These are phyloP conservation scores for Collariella sp. DNA, from an alignment of 495 filamentous ascomycete species.

Conservation along the genomic window DNA sequence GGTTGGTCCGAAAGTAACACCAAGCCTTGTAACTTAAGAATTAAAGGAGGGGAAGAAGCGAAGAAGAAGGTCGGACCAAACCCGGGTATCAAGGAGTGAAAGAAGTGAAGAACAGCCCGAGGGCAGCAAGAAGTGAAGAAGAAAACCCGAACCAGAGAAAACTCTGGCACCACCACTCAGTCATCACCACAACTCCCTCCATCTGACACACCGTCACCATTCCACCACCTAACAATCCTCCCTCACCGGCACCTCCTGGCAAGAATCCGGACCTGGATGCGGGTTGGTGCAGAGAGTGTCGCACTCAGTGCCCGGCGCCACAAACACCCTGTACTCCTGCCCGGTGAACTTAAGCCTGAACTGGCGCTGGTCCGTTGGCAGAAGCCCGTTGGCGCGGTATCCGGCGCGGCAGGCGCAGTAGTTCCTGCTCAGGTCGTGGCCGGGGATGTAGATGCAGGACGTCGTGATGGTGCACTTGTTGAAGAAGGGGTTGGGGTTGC, in stretches of 20 bases:
- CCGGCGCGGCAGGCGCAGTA: constrained; percentile 21
- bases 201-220: not conserved
- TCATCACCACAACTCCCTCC: not conserved
- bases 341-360: constrained; percentile 15
- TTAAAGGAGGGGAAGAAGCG: no score
- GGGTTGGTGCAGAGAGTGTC: constrained; percentile 16
- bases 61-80: no score
- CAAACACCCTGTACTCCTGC: constrained; percentile 19
- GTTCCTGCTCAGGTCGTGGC: not conserved
- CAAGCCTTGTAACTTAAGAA: no score
- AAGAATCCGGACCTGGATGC: constrained; percentile 11
- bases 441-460: constrained; percentile 11
- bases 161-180: not conserved
- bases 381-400: constrained; percentile 12
- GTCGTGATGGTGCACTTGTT: constrained; percentile 24
- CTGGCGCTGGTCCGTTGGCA: constrained; percentile 15
- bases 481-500: constrained; percentile 21
- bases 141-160: no score
- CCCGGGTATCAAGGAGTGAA: no score
- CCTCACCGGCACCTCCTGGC: constrained; percentile 19
- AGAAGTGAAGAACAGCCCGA: no score
- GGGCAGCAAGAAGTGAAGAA: no score
- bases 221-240: constrained; percentile 4
- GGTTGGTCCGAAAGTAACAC: no score
- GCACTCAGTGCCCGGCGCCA: constrained; percentile 18